Conservation (phyloP, 768 basidiomycete genomes). For the Suillus spraguei region DNA sequence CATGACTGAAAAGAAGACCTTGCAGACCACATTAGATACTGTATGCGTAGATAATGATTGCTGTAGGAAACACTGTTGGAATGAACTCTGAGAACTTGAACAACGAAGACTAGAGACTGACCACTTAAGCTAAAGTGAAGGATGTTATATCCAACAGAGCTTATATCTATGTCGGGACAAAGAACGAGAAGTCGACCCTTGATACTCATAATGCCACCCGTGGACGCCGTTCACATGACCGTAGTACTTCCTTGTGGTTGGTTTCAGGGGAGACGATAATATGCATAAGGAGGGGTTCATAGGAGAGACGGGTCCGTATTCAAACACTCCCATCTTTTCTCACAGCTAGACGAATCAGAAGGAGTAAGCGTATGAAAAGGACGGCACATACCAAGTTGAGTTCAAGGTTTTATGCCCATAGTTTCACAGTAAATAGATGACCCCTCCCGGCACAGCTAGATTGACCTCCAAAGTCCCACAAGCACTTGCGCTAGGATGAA, state of each 20-base stretch:
- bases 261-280: background rate
- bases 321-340: background rate
- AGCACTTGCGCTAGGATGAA: slow-evolving; percentile 85
- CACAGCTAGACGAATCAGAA: slow-evolving; percentile 8
- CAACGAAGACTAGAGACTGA: background rate
- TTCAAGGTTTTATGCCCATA: slow-evolving; percentile 99
- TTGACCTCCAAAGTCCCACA: slow-evolving; percentile 99
- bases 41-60: slow-evolving; percentile 1
- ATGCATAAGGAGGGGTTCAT: slow-evolving; percentile 5
- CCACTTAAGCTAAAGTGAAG: background rate
- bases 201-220: background rate
- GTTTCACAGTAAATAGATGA: slow-evolving; percentile 67
- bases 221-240: background rate
- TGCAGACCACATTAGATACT: background rate
- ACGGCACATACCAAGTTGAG: slow-evolving; percentile 67
- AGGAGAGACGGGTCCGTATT: background rate
- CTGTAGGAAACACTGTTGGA: background rate
- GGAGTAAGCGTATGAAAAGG: background rate
- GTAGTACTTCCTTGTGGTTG: no score
- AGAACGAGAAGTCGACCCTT: background rate
- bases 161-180: background rate
- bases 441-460: slow-evolving; percentile 53
- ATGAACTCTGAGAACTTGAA: background rate
- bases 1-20: background rate
- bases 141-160: background rate